Conservation (phyloP, 106 monocot genomes). For the Phalaenopsis equestris region DNA sequence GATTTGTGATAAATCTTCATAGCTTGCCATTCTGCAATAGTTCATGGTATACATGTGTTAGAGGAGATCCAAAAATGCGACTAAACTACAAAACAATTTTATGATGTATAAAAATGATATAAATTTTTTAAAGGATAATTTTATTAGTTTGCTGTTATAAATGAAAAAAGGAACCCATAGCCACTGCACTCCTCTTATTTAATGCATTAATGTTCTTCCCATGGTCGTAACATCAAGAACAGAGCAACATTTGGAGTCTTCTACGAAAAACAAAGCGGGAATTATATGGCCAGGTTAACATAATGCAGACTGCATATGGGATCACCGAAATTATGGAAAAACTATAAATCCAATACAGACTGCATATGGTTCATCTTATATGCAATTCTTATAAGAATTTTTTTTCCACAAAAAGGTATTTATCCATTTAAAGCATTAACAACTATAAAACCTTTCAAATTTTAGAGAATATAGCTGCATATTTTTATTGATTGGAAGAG, state of each 20-base stretch:
- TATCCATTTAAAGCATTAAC: too few species aligned
- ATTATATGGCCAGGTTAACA: too few species aligned
- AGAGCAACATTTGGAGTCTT: not conserved
- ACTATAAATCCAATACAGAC: too few species aligned
- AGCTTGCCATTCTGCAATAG: constrained; percentile 27
- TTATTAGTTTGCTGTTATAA: not conserved
- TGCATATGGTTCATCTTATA: too few species aligned
- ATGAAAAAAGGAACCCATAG: not conserved
- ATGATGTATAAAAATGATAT: not conserved
- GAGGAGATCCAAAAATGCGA: not conserved
- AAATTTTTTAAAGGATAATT: not conserved
- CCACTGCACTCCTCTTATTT: not conserved
- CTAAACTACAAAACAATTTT: not conserved
- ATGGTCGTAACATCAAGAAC: not conserved
- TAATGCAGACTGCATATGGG: too few species aligned
- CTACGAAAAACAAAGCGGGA: not conserved
- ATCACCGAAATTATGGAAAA: too few species aligned
- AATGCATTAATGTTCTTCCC: not conserved
- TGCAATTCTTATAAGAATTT: too few species aligned
- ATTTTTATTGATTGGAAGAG: too few species aligned
- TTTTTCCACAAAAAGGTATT: too few species aligned
- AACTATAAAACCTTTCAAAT: too few species aligned
- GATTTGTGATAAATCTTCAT: constrained; percentile 40
- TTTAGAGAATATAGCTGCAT: too few species aligned
- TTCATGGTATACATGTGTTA: not conserved